phyloP scores from a whole-genome alignment of 768 basidiomycete genomes.

The Lyophyllum decastes region DNA sequence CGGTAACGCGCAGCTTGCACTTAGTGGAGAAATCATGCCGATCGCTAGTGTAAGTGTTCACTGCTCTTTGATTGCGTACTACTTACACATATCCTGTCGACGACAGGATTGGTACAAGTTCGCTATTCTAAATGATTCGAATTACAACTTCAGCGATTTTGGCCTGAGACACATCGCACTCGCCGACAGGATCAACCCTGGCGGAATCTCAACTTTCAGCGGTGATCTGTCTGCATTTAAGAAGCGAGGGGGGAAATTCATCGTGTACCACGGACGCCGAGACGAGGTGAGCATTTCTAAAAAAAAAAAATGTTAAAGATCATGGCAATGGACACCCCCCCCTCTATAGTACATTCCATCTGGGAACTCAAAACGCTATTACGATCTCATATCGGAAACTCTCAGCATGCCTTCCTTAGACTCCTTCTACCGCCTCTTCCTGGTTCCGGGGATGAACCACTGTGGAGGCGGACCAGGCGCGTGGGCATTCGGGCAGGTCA shows the following conservation, averaged over 20 bases:
- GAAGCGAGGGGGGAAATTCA: slow-evolving; percentile 10
- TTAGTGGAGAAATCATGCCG: not conserved
- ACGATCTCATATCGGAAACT: not conserved
- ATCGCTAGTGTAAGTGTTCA: not conserved
- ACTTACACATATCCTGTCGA: not conserved
- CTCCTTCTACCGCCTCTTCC: slow-evolving; percentile 1
- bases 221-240: slow-evolving; percentile 11
- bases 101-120: slow-evolving; percentile 13
- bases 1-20: not conserved
- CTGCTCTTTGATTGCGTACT: not conserved
- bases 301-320: not conserved
- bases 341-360: not conserved
- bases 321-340: not conserved
- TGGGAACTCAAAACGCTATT: not conserved
- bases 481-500: slow-evolving; percentile 8
- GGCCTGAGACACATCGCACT: not conserved
- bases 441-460: not conserved
- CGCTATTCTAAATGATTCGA: slow-evolving; percentile 10
- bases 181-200: not conserved
- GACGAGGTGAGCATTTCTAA: slow-evolving; percentile 4
- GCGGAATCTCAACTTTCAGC: slow-evolving; percentile 8
- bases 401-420: not conserved
- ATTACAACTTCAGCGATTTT: slow-evolving; percentile 9
- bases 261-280: slow-evolving; percentile 16
- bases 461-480: not conserved